A percentile compares a stretch with the other conserved stretches of the same genome.
phyloP scores from a whole-genome alignment of 257 asterid species.

The Verbascum thapsus region DNA sequence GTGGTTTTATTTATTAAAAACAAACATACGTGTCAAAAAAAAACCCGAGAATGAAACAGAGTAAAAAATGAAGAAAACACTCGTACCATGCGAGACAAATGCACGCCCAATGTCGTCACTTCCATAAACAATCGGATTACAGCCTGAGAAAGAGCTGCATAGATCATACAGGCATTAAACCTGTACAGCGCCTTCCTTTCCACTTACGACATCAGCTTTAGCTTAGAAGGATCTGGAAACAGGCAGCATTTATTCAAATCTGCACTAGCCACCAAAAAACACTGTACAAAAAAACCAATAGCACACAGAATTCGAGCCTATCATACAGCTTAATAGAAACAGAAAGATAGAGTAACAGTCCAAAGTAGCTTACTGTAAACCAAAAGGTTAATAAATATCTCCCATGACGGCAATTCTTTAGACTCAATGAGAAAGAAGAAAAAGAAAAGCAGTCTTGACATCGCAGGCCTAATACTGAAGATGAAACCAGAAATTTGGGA shows the following conservation, averaged over 20 bases:
- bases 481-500: not conserved
- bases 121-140: slow-evolving; percentile 37
- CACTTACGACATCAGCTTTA: slow-evolving; percentile 3
- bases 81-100: slow-evolving; percentile 43
- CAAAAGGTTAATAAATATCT: not conserved
- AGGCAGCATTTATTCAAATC: not conserved
- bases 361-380: not conserved
- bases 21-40: slow-evolving; percentile 5
- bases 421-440: slow-evolving; percentile 1
- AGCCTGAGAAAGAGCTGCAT: slow-evolving; percentile 23
- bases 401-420: slow-evolving; percentile 1
- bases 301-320: not conserved
- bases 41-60: slow-evolving; percentile 11
- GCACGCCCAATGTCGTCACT: slow-evolving; percentile 29
- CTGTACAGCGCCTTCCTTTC: slow-evolving; percentile 33
- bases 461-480: slow-evolving; percentile 3
- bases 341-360: not conserved
- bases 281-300: not conserved
- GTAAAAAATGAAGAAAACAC: slow-evolving; percentile 17
- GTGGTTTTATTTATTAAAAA: not conserved
- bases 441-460: not conserved
- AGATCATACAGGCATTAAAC: slow-evolving; percentile 36
- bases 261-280: slow-evolving; percentile 17
- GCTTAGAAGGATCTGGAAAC: slow-evolving; percentile 2
- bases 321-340: not conserved